These are phyloP conservation scores for Cyberlindnera suaveolens DNA, from an alignment of 805 yeast genomes.

Conservation along the genomic window DNA sequence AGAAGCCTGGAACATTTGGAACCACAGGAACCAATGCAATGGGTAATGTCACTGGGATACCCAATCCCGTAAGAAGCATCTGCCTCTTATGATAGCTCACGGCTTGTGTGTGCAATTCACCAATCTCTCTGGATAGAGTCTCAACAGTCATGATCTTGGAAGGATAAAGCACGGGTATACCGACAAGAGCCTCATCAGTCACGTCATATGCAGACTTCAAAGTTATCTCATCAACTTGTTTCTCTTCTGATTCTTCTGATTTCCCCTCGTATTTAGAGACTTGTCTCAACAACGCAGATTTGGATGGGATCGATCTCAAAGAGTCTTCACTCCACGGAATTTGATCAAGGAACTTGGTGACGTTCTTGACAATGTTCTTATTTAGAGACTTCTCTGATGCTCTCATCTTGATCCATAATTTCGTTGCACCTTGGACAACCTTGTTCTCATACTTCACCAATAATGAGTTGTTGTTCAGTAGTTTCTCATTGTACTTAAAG, in stretches of 20 bases:
- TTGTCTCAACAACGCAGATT: slow-evolving; percentile 41
- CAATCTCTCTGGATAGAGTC: slow-evolving; percentile 33
- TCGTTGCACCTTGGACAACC: slow-evolving; percentile 42
- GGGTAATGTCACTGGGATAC: slow-evolving; percentile 76
- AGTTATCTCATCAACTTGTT: neutral
- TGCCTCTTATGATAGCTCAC: slow-evolving; percentile 48
- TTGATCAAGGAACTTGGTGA: slow-evolving; percentile 47
- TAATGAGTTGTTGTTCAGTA: slow-evolving; percentile 30
- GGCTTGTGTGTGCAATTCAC: slow-evolving; percentile 37
- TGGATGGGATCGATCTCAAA: slow-evolving; percentile 70
- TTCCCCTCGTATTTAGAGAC: slow-evolving; percentile 23
- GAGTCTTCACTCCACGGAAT: slow-evolving; percentile 80
- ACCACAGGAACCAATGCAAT: slow-evolving; percentile 75
- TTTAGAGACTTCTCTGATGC: slow-evolving; percentile 52
- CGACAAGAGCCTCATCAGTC: slow-evolving; percentile 16
- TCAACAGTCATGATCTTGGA: slow-evolving; percentile 25
- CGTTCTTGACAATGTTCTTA: slow-evolving; percentile 47
- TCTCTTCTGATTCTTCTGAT: slow-evolving; percentile 8
- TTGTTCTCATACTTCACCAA: slow-evolving; percentile 36
- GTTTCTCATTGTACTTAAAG: slow-evolving; percentile 48
- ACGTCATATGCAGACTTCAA: slow-evolving; percentile 10
- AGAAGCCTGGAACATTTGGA: slow-evolving; percentile 91
- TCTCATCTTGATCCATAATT: slow-evolving; percentile 58
- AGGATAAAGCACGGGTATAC: slow-evolving; percentile 50
- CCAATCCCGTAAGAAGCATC: slow-evolving; percentile 45